Evolutionary conservation across 768 basidiomycete species (phyloP), one percentile per base, ranked within the genome.

Genomic region (Hydnomerulius pinastri): DNA sequence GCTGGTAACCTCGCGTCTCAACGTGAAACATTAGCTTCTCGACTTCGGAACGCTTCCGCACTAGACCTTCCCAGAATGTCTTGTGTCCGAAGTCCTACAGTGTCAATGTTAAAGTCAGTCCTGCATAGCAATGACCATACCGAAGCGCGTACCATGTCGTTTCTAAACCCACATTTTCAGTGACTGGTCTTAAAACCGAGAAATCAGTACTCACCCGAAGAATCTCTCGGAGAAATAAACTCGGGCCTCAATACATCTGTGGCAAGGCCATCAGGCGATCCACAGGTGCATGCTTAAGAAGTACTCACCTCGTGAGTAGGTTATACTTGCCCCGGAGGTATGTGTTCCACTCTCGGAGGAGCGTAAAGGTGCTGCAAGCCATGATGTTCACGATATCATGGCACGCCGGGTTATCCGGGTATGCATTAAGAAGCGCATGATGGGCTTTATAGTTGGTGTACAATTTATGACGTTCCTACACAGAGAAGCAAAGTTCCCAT

Each of bases 41-140:
- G 27, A 68, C 55, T 47, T 68, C 66, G 35, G 54, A 43, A 29
- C 63, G 63, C 47, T 68, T 64, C 36, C 62, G 64, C 46, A 70
- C 55, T 9, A 73, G 66, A 48, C 35, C 56, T 32, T 68, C 64
- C 70, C 71, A 70, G 52, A 65, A 74, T 2, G 60, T 57, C 54
- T 67, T 71, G 46, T 73, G 73, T 17, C 72, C 73, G 48, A 73
- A 72, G 50, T 74, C 73, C 71, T 74, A 32, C 30, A 17, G n/a
- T 38, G n/a, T n/a, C n/a, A n/a, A n/a, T n/a, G n/a, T n/a, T n/a
- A n/a, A n/a, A n/a, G n/a, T n/a, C n/a, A n/a, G n/a, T n/a, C n/a
- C n/a, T n/a, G n/a, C n/a, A n/a, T n/a, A n/a, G 29, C 15, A 9
- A 30, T 12, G 30, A 23, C 5, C 3, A 39, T n/a, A 13, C 17